Evolutionary conservation across 129 eudicot genomes (phyloP), one percentile per base, ranked within the genome.

Genomic region (Saussurea involucrata): DNA sequence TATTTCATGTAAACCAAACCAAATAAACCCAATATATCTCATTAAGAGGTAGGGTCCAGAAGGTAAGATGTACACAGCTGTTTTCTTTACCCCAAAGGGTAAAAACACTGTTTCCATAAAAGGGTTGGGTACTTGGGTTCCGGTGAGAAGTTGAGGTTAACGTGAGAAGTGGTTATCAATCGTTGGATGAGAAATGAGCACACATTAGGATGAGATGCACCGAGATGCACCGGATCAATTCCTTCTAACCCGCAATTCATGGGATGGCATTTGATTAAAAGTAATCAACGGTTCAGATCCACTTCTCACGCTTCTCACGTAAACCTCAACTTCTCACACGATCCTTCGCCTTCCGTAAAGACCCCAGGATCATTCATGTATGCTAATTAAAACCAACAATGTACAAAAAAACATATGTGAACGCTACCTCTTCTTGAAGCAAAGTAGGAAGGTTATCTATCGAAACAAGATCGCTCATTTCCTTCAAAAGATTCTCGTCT

Each of bases 361-460:
- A 53, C 60, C 60, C 22, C 1, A 17, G 20, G 5, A 49, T 46
- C 15, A 12, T 44, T 12, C n/a, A 12, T 46, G 20, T 11, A 53
- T 70, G 3, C 29, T 27, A 71, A 8, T 61, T 13, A 3, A 34
- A 64, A 60, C 17, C 4, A 44, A 6, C 25, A 36, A 8, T 42
- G 12, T 5, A 34, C 33, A 63, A 55, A 17, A 63, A 55, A 17
- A 42, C 57, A 42, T 15, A 25, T 17, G 8, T 24, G 3, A 0
- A 22, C 8, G 4, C 10, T 82, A 92, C 97, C 97, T 92, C 97
- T 81, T 92, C 97, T 87, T 89, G 94, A 76, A 92, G 89, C 78
- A 87, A 73, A 66, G 83, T 68, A 60, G 95, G 92, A 72, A 89
- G 89, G 24, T 69, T 83, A 12, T 89, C 88, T 24, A 76, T 73